These are phyloP conservation scores for Pythium inflatum DNA, from an alignment of 352 stramenopile genomes.

Conservation along the genomic window DNA sequence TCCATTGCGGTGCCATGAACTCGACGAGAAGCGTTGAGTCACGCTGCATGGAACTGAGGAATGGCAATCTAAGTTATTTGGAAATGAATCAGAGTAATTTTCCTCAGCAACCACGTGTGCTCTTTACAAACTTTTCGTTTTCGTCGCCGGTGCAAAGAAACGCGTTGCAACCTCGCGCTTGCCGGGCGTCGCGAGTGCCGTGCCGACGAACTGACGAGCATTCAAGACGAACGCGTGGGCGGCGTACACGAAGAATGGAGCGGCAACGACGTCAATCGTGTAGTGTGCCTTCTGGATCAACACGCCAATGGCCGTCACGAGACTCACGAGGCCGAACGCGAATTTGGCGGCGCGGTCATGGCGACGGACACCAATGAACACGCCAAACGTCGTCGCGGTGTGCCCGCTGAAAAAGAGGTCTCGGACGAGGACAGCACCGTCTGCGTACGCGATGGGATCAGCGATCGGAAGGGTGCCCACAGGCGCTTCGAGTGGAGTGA, in stretches of 20 bases:
- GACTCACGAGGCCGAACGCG: constrained; percentile 30
- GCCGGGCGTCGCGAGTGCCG: constrained; percentile 3
- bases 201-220: constrained; percentile 1
- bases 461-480: constrained; percentile 35
- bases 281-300: constrained; percentile 45
- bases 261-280: constrained; percentile 43
- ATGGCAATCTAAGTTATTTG: constrained; percentile 24
- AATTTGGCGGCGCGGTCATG: constrained; percentile 36
- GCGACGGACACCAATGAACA: constrained; percentile 37
- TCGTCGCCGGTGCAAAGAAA: not conserved
- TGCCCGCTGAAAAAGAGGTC: constrained; percentile 50
- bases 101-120: too few species aligned
- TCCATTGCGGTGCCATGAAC: not conserved
- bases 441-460: constrained; percentile 36
- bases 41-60: constrained; percentile 4
- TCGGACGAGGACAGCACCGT: constrained; percentile 37
- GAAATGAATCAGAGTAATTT: constrained; percentile 18
- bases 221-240: constrained; percentile 32
- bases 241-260: constrained; percentile 45
- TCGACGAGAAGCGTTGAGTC: not conserved
- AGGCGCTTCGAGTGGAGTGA: constrained; percentile 40
- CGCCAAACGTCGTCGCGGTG: constrained; percentile 39
- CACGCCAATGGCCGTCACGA: constrained; percentile 35
- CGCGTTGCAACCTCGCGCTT: not conserved
- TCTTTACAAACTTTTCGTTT: too few species aligned